Evolutionary conservation across 192 early-diverging fungal species (phyloP), one percentile per base, ranked within the genome.

Genomic region (Lobosporangium transversale): DNA sequence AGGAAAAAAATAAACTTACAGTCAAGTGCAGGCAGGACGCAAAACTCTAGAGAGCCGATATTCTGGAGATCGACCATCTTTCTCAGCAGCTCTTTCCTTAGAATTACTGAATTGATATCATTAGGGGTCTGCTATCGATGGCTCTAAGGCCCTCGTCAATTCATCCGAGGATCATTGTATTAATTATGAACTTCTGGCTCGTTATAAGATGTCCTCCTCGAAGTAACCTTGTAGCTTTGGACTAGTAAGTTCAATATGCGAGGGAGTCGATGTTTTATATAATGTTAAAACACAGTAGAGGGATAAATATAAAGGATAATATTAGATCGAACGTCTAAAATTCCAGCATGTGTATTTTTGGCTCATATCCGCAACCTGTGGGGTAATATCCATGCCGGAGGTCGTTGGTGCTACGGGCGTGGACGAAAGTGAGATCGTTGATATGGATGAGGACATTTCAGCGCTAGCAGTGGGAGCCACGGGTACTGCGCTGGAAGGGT

Each of bases 341-440:
- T 26, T 51, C 49, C 15, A 27, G 23, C 49, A 51, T 27, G 9
- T 51, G 49, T 51, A 51, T 51, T 51, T 51, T 51, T 9, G 24
- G 20, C 49, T 51, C 49, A 27, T 51, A 4, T 27, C 29, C 4
- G 49, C 24, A 27, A 51, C 49, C 45, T 18, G 8, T 18, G 45
- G 20, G 45, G 45, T 48, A n/a, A 48, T 48, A 48, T 48, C 45
- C 45, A n/a, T 48, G 45, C 5, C 20, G 45, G 45, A n/a, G n/a
- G 45, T 5, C 20, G 45, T n/a, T 48, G 45, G 20, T 21, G 45
- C 45, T 48, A 48, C 20, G 45, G 45, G n/a, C n/a, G n/a, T n/a
- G n/a, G n/a, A n/a, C n/a, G n/a, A n/a, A n/a, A n/a, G n/a, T n/a
- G n/a, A n/a, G n/a, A n/a, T n/a, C n/a, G n/a, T n/a, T n/a, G n/a